Evolutionary conservation across 129 eudicot genomes (phyloP), one percentile per base, ranked within the genome.

Genomic region (Centrapalus pauciflorus): DNA sequence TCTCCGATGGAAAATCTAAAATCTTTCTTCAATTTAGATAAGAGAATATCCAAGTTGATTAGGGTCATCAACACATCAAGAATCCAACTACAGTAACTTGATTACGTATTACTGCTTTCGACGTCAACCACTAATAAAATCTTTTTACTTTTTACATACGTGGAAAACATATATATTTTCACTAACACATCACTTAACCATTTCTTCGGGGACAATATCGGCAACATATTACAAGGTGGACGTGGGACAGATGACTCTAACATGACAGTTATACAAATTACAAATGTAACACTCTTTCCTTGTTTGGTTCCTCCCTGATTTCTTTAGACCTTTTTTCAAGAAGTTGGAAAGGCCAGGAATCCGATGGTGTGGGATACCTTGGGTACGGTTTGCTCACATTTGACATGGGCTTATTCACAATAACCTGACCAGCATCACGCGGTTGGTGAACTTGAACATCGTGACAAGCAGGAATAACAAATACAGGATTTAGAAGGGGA

Each of bases 361-460:
- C 97, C 9, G 80, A 79, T 0, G 90, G 72, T 7, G 92, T 80
- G n/a, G 97, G 97, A 71, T 90, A 87, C 69, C 97, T 71, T 23
- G 97, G 83, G 55, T 78, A 80, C 23, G 97, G 97, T 72, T 87
- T 90, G 75, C 92, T 84, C 67, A 90, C 91, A 32, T 63, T 45
- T 7, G 84, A 60, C 45, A 70, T 3, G 30, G 85, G 84, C 13
- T 37, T 76, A 17, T 76, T 30, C 26, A 72, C 75, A 3, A 16
- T 25, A 12, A 4, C 29, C 27, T 8, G 0, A 17, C 61, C 57
- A n/a, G 72, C 19, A 49, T 75, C 85, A 2, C 63, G 43, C 32
- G 65, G 76, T 7, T 75, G 71, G 64, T 76, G 75, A 60, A 60
- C 76, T 69, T 74, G 87, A 20, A 71, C 23, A 50, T 81, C 72